Evolutionary conservation across 2,329 filamentous ascomycete genomes (phyloP).

Genomic region (Coniochaeta ligniaria): DNA sequence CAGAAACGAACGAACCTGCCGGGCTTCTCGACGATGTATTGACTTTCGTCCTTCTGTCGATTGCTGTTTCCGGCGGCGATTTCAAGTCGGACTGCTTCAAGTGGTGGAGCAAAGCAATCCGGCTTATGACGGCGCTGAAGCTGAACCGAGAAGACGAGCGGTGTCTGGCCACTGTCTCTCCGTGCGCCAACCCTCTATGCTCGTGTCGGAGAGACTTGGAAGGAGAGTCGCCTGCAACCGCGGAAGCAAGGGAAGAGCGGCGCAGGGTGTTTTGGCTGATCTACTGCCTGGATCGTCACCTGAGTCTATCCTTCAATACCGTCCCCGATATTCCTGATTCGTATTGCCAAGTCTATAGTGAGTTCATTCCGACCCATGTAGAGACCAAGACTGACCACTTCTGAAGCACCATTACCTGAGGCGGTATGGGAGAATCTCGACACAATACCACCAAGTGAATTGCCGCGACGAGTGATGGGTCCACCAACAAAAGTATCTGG

Average conservation of each 20-base stretch:
- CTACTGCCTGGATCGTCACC: slow-evolving; percentile 37
- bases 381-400: not conserved
- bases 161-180: slow-evolving; percentile 13
- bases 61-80: slow-evolving; percentile 38
- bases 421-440: slow-evolving; percentile 31
- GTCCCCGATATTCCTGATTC: slow-evolving; percentile 35
- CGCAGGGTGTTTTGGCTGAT: slow-evolving; percentile 40
- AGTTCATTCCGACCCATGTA: slow-evolving; percentile 3
- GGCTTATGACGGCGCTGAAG: slow-evolving; percentile 28
- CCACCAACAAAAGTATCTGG: slow-evolving; percentile 31
- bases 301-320: slow-evolving; percentile 38
- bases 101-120: slow-evolving; percentile 37
- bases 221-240: slow-evolving; percentile 13
- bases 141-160: slow-evolving; percentile 30
- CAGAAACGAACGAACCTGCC: slow-evolving; percentile 25
- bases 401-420: slow-evolving; percentile 29
- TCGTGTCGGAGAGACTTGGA: slow-evolving; percentile 21
- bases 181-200: slow-evolving; percentile 23
- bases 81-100: slow-evolving; percentile 40
- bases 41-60: slow-evolving; percentile 35
- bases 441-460: slow-evolving; percentile 16
- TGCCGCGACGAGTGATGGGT: slow-evolving; percentile 27
- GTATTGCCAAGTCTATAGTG: slow-evolving; percentile 33
- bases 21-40: slow-evolving; percentile 33
- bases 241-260: slow-evolving; percentile 38